A percentile compares a stretch with the other conserved stretches of the same genome.
Conservation (phyloP, 257 asterid genomes). For the Penstemon eatonii region DNA sequence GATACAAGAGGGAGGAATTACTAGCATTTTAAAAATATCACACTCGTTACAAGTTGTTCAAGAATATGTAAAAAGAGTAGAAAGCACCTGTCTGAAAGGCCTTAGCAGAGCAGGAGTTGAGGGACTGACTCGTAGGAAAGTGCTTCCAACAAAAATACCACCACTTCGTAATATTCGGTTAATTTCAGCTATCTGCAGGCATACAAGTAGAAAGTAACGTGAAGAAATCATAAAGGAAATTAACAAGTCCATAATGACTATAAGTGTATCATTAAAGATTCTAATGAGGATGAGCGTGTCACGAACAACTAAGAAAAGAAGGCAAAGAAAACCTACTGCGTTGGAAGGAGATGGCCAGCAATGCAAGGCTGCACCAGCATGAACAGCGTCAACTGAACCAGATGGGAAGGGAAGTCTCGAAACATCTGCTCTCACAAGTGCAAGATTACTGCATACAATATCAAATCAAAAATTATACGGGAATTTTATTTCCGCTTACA, state of each 20-base stretch:
- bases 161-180: constrained; percentile 79
- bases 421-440: constrained; percentile 96
- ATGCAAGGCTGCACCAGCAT: constrained; percentile 98
- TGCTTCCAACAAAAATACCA: constrained; percentile 86
- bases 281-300: background rate
- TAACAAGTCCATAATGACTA: background rate
- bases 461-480: background rate
- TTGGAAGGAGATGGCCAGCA: constrained; percentile 99
- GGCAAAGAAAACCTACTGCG: constrained; percentile 51
- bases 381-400: constrained; percentile 86
- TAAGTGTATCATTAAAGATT: background rate
- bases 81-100: constrained; percentile 65
- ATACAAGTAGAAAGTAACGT: constrained; percentile 15
- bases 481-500: constrained; percentile 2
- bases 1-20: background rate
- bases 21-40: too few relatives aligned
- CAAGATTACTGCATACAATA: constrained; percentile 58
- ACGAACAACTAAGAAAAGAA: background rate
- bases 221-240: constrained; percentile 7
- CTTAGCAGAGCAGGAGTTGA: constrained; percentile 67
- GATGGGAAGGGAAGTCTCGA: constrained; percentile 89
- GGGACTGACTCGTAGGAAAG: constrained; percentile 75
- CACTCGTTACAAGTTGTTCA: background rate
- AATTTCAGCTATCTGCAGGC: constrained; percentile 77
- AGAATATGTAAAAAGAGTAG: background rate